A percentile compares a stretch with the other conserved stretches of the same genome.
Conservation (phyloP, 768 basidiomycete genomes). For the Holtermanniella nyarrowii region DNA sequence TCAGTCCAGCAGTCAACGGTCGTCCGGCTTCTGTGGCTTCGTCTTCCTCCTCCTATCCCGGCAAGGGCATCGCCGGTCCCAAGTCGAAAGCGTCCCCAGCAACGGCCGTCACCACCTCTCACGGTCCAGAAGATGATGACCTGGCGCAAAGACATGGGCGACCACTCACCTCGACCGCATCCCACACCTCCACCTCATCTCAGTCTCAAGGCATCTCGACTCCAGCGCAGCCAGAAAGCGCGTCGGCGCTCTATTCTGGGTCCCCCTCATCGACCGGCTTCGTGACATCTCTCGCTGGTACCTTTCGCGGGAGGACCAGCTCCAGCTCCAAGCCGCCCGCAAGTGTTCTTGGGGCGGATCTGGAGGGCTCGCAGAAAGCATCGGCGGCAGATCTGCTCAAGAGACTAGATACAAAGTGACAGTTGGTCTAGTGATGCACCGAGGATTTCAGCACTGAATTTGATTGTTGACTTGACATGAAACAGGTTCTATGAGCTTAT, state of each 20-base stretch:
- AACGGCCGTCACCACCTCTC: constrained; percentile 17
- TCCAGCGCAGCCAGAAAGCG: too few relatives aligned
- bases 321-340: neutral
- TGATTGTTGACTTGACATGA: too few relatives aligned
- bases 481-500: too few relatives aligned
- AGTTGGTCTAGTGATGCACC: too few relatives aligned
- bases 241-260: too few relatives aligned
- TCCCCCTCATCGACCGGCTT: too few relatives aligned
- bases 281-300: neutral
- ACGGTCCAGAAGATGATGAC: neutral
- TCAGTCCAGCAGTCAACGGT: neutral
- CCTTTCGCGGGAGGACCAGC: neutral
- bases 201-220: neutral
- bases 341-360: neutral
- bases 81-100: constrained; percentile 17
- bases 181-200: neutral
- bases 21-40: constrained; percentile 17
- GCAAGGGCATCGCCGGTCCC: constrained; percentile 4
- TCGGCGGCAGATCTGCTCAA: too few relatives aligned
- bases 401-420: too few relatives aligned
- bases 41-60: constrained; percentile 10
- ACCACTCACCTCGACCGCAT: neutral
- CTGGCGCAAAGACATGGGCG: neutral
- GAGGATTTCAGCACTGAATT: too few relatives aligned
- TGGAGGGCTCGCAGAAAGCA: too few relatives aligned